Evolutionary conservation across 805 yeast genomes (phyloP).

Genomic region (Lipomyces sp.): DNA sequence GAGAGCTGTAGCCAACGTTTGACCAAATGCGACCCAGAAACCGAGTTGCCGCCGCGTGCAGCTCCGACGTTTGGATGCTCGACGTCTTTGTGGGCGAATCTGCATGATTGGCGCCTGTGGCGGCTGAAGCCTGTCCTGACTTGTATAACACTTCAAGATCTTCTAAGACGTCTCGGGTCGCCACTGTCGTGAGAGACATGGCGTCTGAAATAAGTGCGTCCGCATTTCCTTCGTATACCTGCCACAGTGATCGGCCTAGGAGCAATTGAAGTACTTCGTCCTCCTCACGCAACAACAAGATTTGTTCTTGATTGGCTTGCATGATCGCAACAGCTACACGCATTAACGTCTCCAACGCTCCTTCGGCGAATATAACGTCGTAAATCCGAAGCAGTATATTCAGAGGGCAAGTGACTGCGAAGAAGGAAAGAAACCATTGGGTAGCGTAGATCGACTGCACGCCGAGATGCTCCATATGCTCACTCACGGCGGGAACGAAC

Average conservation of each 20-base stretch:
- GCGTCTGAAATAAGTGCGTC: constrained; percentile 47
- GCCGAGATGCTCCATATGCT: constrained; percentile 54
- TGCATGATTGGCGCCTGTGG: background rate
- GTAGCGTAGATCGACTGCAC: constrained; percentile 55
- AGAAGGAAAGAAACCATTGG: constrained; percentile 69
- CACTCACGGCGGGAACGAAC: constrained; percentile 50
- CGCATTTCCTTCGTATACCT: constrained; percentile 48
- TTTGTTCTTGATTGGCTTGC: constrained; percentile 52
- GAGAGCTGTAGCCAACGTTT: constrained; percentile 4
- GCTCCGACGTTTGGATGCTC: constrained; percentile 26
- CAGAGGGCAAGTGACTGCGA: constrained; percentile 64
- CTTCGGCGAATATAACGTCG: constrained; percentile 60
- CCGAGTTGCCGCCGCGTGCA: constrained; percentile 33
- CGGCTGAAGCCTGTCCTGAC: constrained; percentile 3
- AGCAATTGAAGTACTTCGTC: constrained; percentile 51
- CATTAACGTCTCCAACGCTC: constrained; percentile 58
- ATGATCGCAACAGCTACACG: constrained; percentile 61
- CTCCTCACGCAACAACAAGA: constrained; percentile 48
- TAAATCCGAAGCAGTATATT: constrained; percentile 55
- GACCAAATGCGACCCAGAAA: constrained; percentile 35
- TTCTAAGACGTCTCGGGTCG: constrained; percentile 30
- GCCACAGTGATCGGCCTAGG: constrained; percentile 52
- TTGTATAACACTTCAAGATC: constrained; percentile 30
- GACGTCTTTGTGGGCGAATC: constrained; percentile 19
- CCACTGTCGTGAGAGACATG: constrained; percentile 35